phyloP scores from a whole-genome alignment of 2,329 filamentous ascomycete species.

The Chaetomiaceae sp. region DNA sequence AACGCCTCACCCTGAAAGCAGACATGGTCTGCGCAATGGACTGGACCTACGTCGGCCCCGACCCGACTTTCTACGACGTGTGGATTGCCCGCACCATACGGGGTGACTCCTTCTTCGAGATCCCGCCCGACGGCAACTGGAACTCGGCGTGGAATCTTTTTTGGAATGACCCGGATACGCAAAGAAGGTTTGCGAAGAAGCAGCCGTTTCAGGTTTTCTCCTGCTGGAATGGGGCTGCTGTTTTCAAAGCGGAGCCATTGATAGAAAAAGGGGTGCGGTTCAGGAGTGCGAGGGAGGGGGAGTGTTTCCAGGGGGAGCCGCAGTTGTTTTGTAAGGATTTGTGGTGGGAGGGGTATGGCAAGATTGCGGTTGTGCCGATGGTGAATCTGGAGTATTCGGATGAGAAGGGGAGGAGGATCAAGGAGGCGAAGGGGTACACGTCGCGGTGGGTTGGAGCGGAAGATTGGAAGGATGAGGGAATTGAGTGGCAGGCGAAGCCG shows the following conservation, averaged over 20 bases:
- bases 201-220: slow-evolving; percentile 57
- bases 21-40: slow-evolving; percentile 58
- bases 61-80: slow-evolving; percentile 53
- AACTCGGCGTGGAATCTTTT: slow-evolving; percentile 48
- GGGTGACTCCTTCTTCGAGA: slow-evolving; percentile 53
- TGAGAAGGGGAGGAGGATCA: slow-evolving; percentile 41
- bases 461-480: slow-evolving; percentile 26
- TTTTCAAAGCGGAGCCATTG: slow-evolving; percentile 42
- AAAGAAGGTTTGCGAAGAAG: slow-evolving; percentile 30
- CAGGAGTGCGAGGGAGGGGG: slow-evolving; percentile 36
- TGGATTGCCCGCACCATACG: slow-evolving; percentile 50
- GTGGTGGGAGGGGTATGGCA: slow-evolving; percentile 46
- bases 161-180: slow-evolving; percentile 41
- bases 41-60: slow-evolving; percentile 44
- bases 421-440: slow-evolving; percentile 47
- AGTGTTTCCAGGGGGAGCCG: slow-evolving; percentile 53
- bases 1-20: slow-evolving; percentile 42
- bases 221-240: slow-evolving; percentile 57
- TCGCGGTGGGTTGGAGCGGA: slow-evolving; percentile 27
- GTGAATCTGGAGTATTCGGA: slow-evolving; percentile 54
- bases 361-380: slow-evolving; percentile 52
- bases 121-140: slow-evolving; percentile 48
- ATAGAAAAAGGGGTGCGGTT: slow-evolving; percentile 43
- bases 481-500: slow-evolving; percentile 42
- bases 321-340: slow-evolving; percentile 54